phyloP scores from a whole-genome alignment of 495 filamentous ascomycete species.

The Rusavskia elegans region DNA sequence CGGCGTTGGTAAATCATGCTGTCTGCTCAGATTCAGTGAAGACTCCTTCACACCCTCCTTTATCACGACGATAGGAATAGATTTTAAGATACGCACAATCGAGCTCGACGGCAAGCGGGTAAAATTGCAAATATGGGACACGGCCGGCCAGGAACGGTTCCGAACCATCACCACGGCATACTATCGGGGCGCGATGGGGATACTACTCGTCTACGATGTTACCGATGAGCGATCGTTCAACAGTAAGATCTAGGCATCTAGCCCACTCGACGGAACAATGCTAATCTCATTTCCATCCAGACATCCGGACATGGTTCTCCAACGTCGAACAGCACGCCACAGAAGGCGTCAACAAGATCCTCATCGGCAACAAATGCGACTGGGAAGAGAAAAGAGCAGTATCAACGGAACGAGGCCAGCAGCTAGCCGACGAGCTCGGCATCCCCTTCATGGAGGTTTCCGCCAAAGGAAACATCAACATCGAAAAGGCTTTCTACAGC shows the following conservation, averaged over 20 bases:
- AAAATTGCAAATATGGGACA: constrained; percentile 99
- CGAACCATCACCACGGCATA: constrained; percentile 97
- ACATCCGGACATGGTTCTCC: constrained; percentile 98
- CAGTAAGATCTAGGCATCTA: constrained; percentile 42
- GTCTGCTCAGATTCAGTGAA: constrained; percentile 93
- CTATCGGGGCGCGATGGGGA: constrained; percentile 96
- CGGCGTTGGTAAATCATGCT: constrained; percentile 97
- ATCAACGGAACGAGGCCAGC: constrained; percentile 82
- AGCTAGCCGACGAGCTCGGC: constrained; percentile 85
- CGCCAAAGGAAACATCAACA: constrained; percentile 97
- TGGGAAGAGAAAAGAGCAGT: constrained; percentile 98
- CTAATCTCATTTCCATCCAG: constrained; percentile 27
- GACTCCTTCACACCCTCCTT: constrained; percentile 97
- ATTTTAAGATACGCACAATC: constrained; percentile 99
- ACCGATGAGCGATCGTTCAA: constrained; percentile 95
- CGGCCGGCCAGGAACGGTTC: constrained; percentile 94
- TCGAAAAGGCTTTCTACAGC: constrained; percentile 95
- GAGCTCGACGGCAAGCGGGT: constrained; percentile 96
- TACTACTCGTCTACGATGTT: constrained; percentile 94
- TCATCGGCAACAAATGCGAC: constrained; percentile 99
- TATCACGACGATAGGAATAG: constrained; percentile 98
- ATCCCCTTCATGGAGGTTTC: constrained; percentile 98
- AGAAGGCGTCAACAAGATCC: constrained; percentile 98
- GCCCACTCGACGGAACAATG: neutral
- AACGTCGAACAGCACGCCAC: constrained; percentile 99